phyloP scores from a whole-genome alignment of 1,284 basidiomycete genomes.

The Moesziomyces sp. region DNA sequence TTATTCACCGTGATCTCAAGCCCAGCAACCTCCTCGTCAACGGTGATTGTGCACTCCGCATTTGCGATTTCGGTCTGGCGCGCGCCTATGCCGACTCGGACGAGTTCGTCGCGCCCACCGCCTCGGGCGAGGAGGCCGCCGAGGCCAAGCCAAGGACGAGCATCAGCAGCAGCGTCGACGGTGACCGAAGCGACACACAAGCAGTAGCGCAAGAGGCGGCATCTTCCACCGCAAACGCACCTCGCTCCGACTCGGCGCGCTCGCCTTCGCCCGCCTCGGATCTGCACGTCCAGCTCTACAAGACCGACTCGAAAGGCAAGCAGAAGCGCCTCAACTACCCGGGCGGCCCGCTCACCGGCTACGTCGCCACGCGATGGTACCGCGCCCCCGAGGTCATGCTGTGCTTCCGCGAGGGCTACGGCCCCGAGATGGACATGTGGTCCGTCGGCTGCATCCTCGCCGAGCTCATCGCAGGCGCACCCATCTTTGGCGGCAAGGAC shows the following conservation, averaged over 20 bases:
- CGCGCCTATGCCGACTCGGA: constrained; percentile 52
- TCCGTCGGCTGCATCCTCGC: constrained; percentile 67
- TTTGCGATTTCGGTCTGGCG: constrained; percentile 67
- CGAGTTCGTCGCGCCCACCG: constrained; percentile 19
- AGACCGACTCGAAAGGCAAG: constrained; percentile 49
- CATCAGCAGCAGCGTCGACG: constrained; percentile 25
- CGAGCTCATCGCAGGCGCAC: constrained; percentile 61
- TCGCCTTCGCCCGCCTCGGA: constrained; percentile 36
- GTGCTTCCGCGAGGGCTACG: constrained; percentile 65
- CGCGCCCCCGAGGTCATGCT: constrained; percentile 67
- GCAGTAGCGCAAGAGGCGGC: not conserved
- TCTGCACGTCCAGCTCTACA: constrained; percentile 44
- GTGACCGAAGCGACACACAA: constrained; percentile 4
- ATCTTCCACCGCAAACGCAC: constrained; percentile 4
- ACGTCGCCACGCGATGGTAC: constrained; percentile 67
- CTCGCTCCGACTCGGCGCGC: constrained; percentile 17
- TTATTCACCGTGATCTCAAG: constrained; percentile 67
- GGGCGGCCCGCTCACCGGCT: constrained; percentile 65
- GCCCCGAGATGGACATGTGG: constrained; percentile 67
- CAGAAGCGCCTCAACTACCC: constrained; percentile 58
- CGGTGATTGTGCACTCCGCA: constrained; percentile 61
- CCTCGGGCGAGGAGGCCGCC: constrained; percentile 21
- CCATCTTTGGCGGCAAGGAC: constrained; percentile 66
- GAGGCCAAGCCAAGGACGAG: constrained; percentile 15
- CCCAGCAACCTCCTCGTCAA: constrained; percentile 67